Evolutionary conservation across 2,329 filamentous ascomycete genomes (phyloP), one percentile per base, ranked within the genome.

Genomic region (Talaromyces sp.): DNA sequence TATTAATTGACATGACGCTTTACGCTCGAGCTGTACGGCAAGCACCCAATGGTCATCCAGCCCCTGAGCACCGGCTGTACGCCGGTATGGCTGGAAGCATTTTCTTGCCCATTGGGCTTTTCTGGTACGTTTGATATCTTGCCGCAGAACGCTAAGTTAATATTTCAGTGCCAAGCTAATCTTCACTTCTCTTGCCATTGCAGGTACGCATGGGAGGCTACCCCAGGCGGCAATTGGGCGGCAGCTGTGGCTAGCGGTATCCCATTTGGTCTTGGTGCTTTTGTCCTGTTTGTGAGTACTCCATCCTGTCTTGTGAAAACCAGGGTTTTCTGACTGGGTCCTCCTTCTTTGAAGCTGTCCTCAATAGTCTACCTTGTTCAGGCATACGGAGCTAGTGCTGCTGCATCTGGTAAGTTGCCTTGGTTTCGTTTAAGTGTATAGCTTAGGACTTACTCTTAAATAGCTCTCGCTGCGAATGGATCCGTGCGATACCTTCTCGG

Each of bases 401-500:
- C 48, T 17, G 59, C 59, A 17, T 60, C 59, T 52, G 57, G 54
- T 56, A 41, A 56, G 54, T 21, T 36, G 11, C 40, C 15, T 40
- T 7, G 22, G 8, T 41, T 50, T 5, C 13, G 21, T n/a, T n/a
- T n/a, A n/a, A 10, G 13, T 50, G 10, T 15, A 33, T 21, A 58
- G 5, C 21, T 46, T 21, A 3, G 6, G 5, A 33, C 56, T 58
- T 7, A 58, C 33, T 39, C 56, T 56, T 1, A 5, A 13, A 2
- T 35, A 48, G 57, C 59, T 15, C 43, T 60, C 40, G 59, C 59
- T 39, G 59, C 55, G 5, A 60, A 60, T 21, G 59, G 59, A 40
- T 51, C 43, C 10, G 13, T 58, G 5, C 56, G 59, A 48, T 60
- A 59, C 60, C 56, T 67, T 68, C 48, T 70, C 5, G 70, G 66